Percentiles rank a stretch among this genome's conserved stretches.
Evolutionary conservation across 176 grass and related monocot genomes (phyloP).

Genomic region (Aegilops sharonensis): DNA sequence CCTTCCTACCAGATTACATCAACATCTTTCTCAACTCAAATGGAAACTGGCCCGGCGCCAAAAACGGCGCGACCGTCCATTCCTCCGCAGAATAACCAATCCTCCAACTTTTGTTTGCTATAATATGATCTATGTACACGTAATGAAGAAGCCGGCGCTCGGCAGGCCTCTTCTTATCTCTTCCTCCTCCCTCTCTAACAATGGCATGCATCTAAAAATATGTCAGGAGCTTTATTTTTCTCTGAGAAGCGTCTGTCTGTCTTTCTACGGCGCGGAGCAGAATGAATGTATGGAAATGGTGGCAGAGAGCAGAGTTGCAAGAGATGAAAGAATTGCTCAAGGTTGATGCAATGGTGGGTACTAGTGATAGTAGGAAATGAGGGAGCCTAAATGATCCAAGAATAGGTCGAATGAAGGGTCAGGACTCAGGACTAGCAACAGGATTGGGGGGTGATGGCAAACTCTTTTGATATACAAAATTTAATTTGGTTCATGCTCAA

Average conservation of each 20-base stretch:
- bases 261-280: constrained; percentile 14
- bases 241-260: not conserved
- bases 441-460: constrained; percentile 5
- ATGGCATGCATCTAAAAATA: constrained; percentile 29
- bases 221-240: constrained; percentile 25
- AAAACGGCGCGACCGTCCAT: not conserved
- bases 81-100: constrained; percentile 20
- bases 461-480: constrained; percentile 46
- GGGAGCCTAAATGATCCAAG: constrained; percentile 47
- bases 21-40: constrained; percentile 38
- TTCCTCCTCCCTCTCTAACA: constrained; percentile 14
- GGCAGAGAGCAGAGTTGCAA: constrained; percentile 32
- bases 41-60: constrained; percentile 29
- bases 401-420: constrained; percentile 8
- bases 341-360: not conserved
- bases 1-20: constrained; percentile 27
- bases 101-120: constrained; percentile 41
- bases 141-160: constrained; percentile 21
- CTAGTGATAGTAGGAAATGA: constrained; percentile 23
- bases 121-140: constrained; percentile 65
- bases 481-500: constrained; percentile 41
- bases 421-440: constrained; percentile 20
- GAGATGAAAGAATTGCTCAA: constrained; percentile 44
- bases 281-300: constrained; percentile 25
- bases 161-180: constrained; percentile 3